These are phyloP conservation scores for Strobilomyces dryophilus DNA, from an alignment of 768 basidiomycete genomes.

Conservation along the genomic window DNA sequence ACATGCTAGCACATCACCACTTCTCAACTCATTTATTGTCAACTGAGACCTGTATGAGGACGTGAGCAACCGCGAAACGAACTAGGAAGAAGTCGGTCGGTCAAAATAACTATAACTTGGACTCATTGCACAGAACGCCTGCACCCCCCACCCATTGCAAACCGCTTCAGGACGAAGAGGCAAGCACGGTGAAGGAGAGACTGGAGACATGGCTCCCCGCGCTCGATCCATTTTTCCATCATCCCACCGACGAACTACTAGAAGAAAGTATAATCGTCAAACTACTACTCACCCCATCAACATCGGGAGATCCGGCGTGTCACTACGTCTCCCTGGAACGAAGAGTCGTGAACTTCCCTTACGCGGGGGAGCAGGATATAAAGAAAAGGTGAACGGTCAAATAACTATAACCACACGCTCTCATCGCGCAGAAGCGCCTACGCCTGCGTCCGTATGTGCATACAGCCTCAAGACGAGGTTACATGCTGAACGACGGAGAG, in stretches of 20 bases:
- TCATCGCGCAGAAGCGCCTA: constrained; percentile 34
- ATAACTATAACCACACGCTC: constrained; percentile 34
- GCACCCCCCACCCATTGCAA: constrained; percentile 21
- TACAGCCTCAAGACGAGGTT: constrained; percentile 32
- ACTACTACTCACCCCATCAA: constrained; percentile 7
- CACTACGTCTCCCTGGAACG: background rate
- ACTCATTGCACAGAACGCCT: constrained; percentile 24
- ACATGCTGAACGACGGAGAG: constrained; percentile 33
- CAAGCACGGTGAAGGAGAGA: constrained; percentile 19
- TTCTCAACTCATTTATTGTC: constrained; percentile 6
- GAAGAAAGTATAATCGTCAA: background rate
- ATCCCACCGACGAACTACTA: constrained; percentile 23
- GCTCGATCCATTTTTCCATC: constrained; percentile 21
- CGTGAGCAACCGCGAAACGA: constrained; percentile 3
- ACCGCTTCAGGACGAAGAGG: constrained; percentile 25
- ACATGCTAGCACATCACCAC: background rate
- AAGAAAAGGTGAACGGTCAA: constrained; percentile 20
- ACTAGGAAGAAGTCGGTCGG: background rate
- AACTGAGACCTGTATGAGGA: background rate
- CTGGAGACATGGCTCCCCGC: constrained; percentile 25
- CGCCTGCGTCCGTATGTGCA: constrained; percentile 34
- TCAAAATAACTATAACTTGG: constrained; percentile 35
- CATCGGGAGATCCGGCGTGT: background rate
- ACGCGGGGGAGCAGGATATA: background rate
- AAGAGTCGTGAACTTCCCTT: constrained; percentile 7